These are phyloP conservation scores for Pterocarpus macrocarpus DNA, from an alignment of 306 rosid species.

Conservation along the genomic window DNA sequence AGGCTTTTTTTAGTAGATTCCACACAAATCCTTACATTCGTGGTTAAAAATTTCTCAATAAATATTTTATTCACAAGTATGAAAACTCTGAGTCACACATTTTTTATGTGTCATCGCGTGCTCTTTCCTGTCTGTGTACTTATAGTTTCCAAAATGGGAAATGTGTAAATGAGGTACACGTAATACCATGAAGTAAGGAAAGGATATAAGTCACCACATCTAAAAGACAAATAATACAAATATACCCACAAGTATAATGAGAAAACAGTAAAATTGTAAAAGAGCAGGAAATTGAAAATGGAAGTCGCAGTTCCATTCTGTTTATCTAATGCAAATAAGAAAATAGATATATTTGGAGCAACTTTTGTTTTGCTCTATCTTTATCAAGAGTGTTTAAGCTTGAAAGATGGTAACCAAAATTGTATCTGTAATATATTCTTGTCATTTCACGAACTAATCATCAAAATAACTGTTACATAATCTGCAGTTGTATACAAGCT, in stretches of 20 bases:
- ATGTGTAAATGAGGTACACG: not conserved
- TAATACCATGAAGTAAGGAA: not conserved
- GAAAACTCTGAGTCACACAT: not conserved
- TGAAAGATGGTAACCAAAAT: slow-evolving; percentile 4
- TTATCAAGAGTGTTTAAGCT: not conserved
- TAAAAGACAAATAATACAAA: not conserved
- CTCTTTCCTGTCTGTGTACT: too few relatives aligned
- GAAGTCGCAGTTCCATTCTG: not conserved
- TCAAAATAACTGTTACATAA: slow-evolving; percentile 23
- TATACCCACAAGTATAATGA: not conserved
- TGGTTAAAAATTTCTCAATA: not conserved
- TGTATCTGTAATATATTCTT: slow-evolving; percentile 16
- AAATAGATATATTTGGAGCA: not conserved
- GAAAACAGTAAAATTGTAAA: not conserved
- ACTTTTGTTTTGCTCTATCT: not conserved
- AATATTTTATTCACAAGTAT: not conserved
- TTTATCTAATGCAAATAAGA: not conserved
- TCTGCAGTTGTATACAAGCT: slow-evolving; percentile 37
- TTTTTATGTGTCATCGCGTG: too few relatives aligned
- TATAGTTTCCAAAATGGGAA: not conserved
- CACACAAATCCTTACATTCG: not conserved
- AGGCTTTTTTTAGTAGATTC: not conserved
- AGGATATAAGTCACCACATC: not conserved
- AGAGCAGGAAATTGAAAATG: not conserved
- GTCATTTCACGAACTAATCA: slow-evolving; percentile 29